Conservation (phyloP, 2,329 filamentous ascomycete species). For the Aspergillus brasiliensis region DNA sequence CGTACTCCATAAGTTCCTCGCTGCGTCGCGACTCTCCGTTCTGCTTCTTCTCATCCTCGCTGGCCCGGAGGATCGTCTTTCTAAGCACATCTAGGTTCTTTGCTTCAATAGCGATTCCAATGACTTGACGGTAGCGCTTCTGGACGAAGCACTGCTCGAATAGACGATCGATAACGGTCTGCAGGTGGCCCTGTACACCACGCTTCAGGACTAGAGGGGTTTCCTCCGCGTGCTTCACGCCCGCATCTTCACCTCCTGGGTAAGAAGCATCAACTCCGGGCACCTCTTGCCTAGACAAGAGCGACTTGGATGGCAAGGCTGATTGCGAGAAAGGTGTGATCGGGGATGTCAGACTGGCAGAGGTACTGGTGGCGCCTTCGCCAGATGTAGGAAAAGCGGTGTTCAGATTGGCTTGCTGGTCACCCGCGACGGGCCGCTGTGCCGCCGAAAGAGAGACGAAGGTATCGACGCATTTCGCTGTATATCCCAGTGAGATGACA, state of each 20-base stretch:
- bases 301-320: constrained; percentile 87
- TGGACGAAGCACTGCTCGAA: constrained; percentile 87
- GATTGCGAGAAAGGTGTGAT: constrained; percentile 96
- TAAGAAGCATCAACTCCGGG: constrained; percentile 59
- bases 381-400: constrained; percentile 73
- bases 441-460: constrained; percentile 81
- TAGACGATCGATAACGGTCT: constrained; percentile 80
- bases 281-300: constrained; percentile 79
- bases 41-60: constrained; percentile 77
- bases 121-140: constrained; percentile 89
- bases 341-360: constrained; percentile 73
- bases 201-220: constrained; percentile 68
- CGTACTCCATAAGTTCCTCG: constrained; percentile 96
- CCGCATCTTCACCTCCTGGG: constrained; percentile 58
- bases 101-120: constrained; percentile 94
- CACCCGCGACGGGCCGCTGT: constrained; percentile 53
- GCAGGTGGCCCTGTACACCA: constrained; percentile 76
- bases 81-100: constrained; percentile 87
- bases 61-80: constrained; percentile 84
- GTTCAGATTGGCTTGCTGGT: constrained; percentile 68
- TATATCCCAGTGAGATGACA: constrained; percentile 10
- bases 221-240: constrained; percentile 58
- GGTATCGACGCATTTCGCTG: constrained; percentile 92
- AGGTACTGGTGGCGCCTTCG: constrained; percentile 66
- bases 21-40: constrained; percentile 61